Evolutionary conservation across 352 stramenopile species (phyloP).

Genomic region (Pythium guiyangense): DNA sequence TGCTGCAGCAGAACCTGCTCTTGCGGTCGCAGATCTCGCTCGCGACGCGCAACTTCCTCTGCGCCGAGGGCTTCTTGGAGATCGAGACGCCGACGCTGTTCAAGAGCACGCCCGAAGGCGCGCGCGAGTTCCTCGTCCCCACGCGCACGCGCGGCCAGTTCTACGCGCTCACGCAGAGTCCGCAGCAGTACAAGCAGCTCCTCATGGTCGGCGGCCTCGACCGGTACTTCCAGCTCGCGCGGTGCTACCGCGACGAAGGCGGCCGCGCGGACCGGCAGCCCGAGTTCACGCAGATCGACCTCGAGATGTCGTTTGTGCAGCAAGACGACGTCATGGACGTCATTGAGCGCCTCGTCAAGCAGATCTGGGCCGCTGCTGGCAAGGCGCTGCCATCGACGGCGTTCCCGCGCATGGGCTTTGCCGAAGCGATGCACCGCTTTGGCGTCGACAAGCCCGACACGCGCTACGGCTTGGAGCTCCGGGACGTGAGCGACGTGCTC

Average conservation of each 20-base stretch:
- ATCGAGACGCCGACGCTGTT: slow-evolving; percentile 89
- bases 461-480: slow-evolving; percentile 66
- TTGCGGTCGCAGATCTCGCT: slow-evolving; percentile 71
- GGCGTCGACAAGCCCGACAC: slow-evolving; percentile 87
- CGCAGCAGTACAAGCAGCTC: slow-evolving; percentile 92
- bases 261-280: slow-evolving; percentile 85
- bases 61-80: slow-evolving; percentile 71
- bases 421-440: slow-evolving; percentile 74
- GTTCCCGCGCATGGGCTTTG: slow-evolving; percentile 70
- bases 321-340: slow-evolving; percentile 70
- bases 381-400: slow-evolving; percentile 31
- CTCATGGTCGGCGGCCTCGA: slow-evolving; percentile 88
- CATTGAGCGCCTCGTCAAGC: slow-evolving; percentile 68
- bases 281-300: slow-evolving; percentile 90
- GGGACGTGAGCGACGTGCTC: slow-evolving; percentile 47
- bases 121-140: slow-evolving; percentile 83
- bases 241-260: slow-evolving; percentile 88
- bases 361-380: slow-evolving; percentile 51
- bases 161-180: slow-evolving; percentile 87
- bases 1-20: slow-evolving; percentile 77
- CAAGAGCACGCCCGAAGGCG: slow-evolving; percentile 85
- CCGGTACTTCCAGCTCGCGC: slow-evolving; percentile 87
- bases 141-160: slow-evolving; percentile 64
- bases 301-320: slow-evolving; percentile 87
- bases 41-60: slow-evolving; percentile 65